A percentile compares a stretch with the other conserved stretches of the same genome.
Conservation (phyloP, 1,139 yeast species). For the Pichia sp. region DNA sequence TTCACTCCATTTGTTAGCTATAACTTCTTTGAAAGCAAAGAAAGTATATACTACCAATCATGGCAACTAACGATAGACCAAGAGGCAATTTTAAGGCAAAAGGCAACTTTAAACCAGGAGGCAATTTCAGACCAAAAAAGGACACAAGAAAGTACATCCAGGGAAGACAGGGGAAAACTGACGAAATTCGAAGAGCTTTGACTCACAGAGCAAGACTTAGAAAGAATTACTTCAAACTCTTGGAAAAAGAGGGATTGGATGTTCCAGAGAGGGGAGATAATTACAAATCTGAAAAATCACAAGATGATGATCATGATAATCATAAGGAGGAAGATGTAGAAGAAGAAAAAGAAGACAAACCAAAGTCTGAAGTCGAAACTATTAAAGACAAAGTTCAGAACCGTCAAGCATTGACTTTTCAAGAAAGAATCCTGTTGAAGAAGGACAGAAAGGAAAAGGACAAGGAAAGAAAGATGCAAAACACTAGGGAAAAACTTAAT, state of each 20-base stretch:
- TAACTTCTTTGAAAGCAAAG: no score
- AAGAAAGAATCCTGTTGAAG: constrained; percentile 29
- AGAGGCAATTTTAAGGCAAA: neutral
- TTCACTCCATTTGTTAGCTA: neutral
- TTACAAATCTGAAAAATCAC: no score
- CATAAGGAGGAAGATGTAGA: neutral
- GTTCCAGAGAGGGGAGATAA: constrained; percentile 31
- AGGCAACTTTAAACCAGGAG: neutral
- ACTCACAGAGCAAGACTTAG: constrained; percentile 78
- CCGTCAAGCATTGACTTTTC: constrained; percentile 25
- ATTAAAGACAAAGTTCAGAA: constrained; percentile 18
- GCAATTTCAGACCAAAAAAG: neutral
- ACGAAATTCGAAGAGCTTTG: constrained; percentile 69
- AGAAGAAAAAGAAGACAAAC: constrained; percentile 17
- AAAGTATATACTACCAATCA: neutral
- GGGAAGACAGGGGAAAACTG: constrained; percentile 26
- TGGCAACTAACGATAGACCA: neutral
- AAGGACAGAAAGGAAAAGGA: constrained; percentile 26
- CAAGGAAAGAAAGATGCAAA: constrained; percentile 27
- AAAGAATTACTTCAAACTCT: constrained; percentile 72
- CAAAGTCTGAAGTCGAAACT: constrained; percentile 4
- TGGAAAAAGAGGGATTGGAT: constrained; percentile 61
- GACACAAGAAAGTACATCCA: constrained; percentile 15
- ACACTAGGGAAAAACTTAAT: constrained; percentile 21
- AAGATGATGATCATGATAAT: neutral